Conservation (phyloP, 805 yeast genomes). For the Candida argentea region DNA sequence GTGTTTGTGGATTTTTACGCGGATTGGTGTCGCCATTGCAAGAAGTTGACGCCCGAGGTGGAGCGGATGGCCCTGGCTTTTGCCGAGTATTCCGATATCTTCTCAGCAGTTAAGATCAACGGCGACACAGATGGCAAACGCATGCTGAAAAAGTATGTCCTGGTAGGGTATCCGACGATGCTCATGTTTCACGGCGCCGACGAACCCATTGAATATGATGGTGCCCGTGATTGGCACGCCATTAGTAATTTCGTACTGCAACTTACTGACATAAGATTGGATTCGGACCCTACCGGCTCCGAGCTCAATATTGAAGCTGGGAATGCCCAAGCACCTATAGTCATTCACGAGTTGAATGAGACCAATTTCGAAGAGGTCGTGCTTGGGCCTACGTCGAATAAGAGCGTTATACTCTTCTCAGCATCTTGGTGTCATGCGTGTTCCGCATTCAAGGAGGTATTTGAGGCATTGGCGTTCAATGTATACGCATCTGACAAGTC, state of each 20-base stretch:
- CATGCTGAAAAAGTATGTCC: conserved; percentile 39
- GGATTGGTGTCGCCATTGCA: conserved; percentile 67
- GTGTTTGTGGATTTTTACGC: conserved; percentile 46
- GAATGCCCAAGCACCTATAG: conserved; percentile 5
- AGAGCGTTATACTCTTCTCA: conserved; percentile 42
- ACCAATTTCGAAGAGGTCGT: conserved; percentile 34
- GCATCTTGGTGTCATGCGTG: conserved; percentile 56
- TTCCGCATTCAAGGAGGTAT: conserved; percentile 39
- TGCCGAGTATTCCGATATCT: conserved; percentile 17
- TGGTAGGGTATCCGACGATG: conserved; percentile 59
- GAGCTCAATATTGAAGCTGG: conserved; percentile 9
- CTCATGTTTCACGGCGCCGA: conserved; percentile 43
- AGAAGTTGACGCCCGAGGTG: conserved; percentile 39
- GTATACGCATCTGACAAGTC: conserved; percentile 29
- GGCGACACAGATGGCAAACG: conserved; percentile 46
- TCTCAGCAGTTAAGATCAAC: conserved; percentile 46
- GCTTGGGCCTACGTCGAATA: conserved; percentile 17
- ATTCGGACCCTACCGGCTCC: conserved; percentile 3
- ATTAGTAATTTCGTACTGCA: conserved; percentile 43
- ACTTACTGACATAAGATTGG: conserved; percentile 18
- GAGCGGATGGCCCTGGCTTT: conserved; percentile 24
- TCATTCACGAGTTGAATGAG: conserved; percentile 24
- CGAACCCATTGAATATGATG: conserved; percentile 46
- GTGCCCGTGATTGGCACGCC: conserved; percentile 40
- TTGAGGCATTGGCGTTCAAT: conserved; percentile 39